Conservation (phyloP, 2,329 filamentous ascomycete genomes). For the Cadophora sp. region DNA sequence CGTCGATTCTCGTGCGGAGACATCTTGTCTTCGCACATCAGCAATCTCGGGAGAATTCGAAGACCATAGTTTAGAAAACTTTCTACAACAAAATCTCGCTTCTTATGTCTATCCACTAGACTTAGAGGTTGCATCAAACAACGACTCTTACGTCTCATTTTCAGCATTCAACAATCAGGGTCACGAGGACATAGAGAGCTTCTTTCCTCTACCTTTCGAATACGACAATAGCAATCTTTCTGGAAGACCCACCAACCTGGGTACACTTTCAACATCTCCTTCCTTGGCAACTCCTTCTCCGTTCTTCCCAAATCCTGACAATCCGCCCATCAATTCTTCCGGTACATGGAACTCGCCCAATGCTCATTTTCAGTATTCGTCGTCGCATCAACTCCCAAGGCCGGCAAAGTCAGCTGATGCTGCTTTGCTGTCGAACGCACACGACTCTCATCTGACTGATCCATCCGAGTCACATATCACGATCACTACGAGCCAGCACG, state of each 20-base stretch:
- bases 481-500: background rate
- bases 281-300: background rate
- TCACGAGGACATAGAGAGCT: background rate
- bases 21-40: constrained; percentile 26
- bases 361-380: background rate
- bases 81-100: constrained; percentile 24
- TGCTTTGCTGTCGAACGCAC: background rate
- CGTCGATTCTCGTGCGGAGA: constrained; percentile 20
- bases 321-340: background rate
- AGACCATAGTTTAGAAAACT: constrained; percentile 23
- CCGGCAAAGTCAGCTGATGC: background rate
- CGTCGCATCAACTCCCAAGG: background rate
- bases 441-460: too few relatives aligned
- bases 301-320: background rate
- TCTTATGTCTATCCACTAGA: constrained; percentile 12
- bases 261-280: background rate
- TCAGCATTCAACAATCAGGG: background rate
- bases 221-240: background rate
- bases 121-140: constrained; percentile 15
- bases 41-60: constrained; percentile 20
- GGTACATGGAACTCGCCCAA: background rate
- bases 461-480: too few relatives aligned
- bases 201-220: background rate
- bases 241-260: background rate
- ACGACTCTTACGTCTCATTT: constrained; percentile 6